Percentiles rank a stretch among this genome's conserved stretches.
Conservation (phyloP, 2,329 filamentous ascomycete genomes). For the Alternaria alternata region DNA sequence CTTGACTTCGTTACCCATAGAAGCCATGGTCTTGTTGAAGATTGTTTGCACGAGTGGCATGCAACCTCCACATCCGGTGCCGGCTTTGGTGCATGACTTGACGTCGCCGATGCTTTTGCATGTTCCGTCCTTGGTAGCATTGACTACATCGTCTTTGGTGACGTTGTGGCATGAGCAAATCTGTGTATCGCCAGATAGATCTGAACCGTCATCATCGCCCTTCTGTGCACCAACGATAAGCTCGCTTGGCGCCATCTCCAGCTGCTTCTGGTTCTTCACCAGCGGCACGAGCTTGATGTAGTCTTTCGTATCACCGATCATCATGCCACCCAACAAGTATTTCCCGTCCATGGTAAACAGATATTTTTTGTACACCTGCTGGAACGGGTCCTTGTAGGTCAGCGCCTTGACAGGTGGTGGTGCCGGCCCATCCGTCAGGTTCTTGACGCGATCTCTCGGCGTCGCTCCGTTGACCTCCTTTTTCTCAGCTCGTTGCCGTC, state of each 20-base stretch:
- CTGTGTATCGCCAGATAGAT: conserved; percentile 84
- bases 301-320: conserved; percentile 92
- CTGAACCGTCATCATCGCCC: conserved; percentile 77
- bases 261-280: conserved; percentile 81
- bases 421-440: conserved; percentile 63
- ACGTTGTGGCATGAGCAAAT: conserved; percentile 96
- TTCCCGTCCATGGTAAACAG: conserved; percentile 90
- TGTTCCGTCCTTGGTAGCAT: conserved; percentile 75
- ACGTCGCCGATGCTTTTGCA: conserved; percentile 84
- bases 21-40: conserved; percentile 87
- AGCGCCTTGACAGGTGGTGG: conserved; percentile 77
- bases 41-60: conserved; percentile 88
- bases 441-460: conserved; percentile 58
- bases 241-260: conserved; percentile 80
- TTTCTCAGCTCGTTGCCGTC: conserved; percentile 58
- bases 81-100: conserved; percentile 90
- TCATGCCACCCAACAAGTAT: conserved; percentile 93
- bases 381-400: conserved; percentile 88
- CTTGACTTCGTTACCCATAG: conserved; percentile 85
- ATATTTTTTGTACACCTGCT: conserved; percentile 92
- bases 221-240: conserved; percentile 82
- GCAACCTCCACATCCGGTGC: conserved; percentile 89
- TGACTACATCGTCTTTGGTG: conserved; percentile 80
- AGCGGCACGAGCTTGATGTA: conserved; percentile 89
- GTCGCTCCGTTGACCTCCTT: conserved; percentile 50